Percentiles rank a stretch among this genome's conserved stretches.
Evolutionary conservation across 2,329 filamentous ascomycete genomes (phyloP).

Genomic region (Mariannaea sp.): DNA sequence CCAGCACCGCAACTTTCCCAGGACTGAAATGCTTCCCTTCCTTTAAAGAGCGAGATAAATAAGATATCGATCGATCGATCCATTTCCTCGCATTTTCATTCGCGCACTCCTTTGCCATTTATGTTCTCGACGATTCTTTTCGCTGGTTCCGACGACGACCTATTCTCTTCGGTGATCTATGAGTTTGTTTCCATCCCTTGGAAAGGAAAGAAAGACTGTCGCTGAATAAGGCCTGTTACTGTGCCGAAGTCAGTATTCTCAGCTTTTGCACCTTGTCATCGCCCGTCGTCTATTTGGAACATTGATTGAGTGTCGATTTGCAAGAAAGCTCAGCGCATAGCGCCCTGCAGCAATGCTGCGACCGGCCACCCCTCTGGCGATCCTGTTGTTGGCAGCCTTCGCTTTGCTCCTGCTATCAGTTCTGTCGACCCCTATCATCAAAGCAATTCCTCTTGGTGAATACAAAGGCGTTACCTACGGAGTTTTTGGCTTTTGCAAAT

Average conservation of each 20-base stretch:
- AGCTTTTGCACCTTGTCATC: conserved; percentile 33
- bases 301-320: conserved; percentile 14
- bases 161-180: conserved; percentile 3
- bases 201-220: neutral
- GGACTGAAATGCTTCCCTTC: too few relatives aligned
- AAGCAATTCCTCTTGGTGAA: conserved; percentile 79
- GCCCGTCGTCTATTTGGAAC: conserved; percentile 24
- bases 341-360: conserved; percentile 71
- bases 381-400: conserved; percentile 86
- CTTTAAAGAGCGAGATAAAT: too few relatives aligned
- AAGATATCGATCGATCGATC: conserved; percentile 5
- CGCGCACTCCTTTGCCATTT: conserved; percentile 5
- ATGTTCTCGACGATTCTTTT: conserved; percentile 11
- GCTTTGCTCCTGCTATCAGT: conserved; percentile 82
- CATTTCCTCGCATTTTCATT: neutral
- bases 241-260: conserved; percentile 1
- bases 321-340: conserved; percentile 27
- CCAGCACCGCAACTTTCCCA: neutral
- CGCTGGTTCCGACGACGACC: conserved; percentile 10
- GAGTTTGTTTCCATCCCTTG: conserved; percentile 4
- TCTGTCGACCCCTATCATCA: conserved; percentile 89
- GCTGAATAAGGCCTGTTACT: conserved; percentile 8
- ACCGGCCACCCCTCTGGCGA: conserved; percentile 87
- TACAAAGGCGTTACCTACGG: conserved; percentile 82
- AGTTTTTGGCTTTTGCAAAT: conserved; percentile 86